Evolutionary conservation across 768 basidiomycete species (phyloP), one percentile per base, ranked within the genome.

Genomic region (Lentinula sp.): DNA sequence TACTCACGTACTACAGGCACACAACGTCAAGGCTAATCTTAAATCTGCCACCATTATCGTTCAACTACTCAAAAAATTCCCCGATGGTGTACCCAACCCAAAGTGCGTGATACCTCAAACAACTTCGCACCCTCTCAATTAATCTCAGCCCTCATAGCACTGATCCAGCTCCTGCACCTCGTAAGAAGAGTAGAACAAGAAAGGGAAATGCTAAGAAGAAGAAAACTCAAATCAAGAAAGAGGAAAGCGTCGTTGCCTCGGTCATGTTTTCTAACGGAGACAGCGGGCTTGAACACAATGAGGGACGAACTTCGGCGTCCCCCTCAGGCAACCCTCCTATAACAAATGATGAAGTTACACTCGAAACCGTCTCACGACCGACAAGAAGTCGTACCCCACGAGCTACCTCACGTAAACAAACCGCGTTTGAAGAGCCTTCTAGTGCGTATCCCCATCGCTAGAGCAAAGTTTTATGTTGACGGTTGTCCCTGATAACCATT

Each of bases 81-180:
- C 57, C n/a, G 48, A 49, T 8, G 57, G 57, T n/a, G 57, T 59
- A 12, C 57, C 57, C 45, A 48, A 20, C 20, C 45, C 57, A n/a
- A 46, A 49, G 57, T 59, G 10, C 33, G 45, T 45, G 37, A 15
- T 33, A 9, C 2, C 3, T 28, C 28, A 28, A 1, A 42, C 15
- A 4, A 6, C 12, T 42, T 6, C 3, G 1, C 20, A 43, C 18
- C 36, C 23, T 23, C 13, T 12, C 20, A 15, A 42, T 12, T 56
- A 54, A 32, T 18, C 3, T 16, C 15, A n/a, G 16, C 6, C n/a
- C 5, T 51, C 32, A 13, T 33, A 56, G 55, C 5, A 28, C 23
- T 6, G 15, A 32, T 41, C 8, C 55, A 2, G 37, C 39, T 9
- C 28, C 37, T 41, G 6, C 6, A 55, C 23, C 55, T 28, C 7